Base-by-base conservation (phyloP, 495 filamentous ascomycete species). In the Barbatosphaeria neglecta region DNA sequence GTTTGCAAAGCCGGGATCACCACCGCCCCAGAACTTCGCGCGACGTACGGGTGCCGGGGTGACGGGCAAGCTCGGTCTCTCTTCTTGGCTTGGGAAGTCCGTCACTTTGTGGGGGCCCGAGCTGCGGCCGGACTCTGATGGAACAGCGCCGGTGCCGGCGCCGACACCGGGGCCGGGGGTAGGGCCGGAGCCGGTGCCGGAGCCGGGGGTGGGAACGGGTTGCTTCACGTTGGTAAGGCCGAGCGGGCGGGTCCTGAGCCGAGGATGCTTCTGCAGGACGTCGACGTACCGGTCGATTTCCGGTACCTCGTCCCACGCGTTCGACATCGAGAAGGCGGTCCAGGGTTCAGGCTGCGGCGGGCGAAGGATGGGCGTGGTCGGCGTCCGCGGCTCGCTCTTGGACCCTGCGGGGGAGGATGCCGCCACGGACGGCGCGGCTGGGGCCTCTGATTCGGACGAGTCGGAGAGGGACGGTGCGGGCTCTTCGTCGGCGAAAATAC, bases 231-330 rank as follows among this genome's bases (percentile, higher is more conserved):
- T 52, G 37, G 50, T 52, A n/a, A 59, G 50, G 20, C 58, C 58
- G 22, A 80, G 55, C 37, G 78, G 72, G 60, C 83, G 80, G 43
- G 81, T 74, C 49, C 69, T 75, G 41, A 66, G 75, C 35, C 72
- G 77, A 41, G 78, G 82, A 46, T 77, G 66, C 58, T 80, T 78
- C 51, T 81, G 77, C 22, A 90, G 65, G 37, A 73, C 71, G 44
- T 83, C 79, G 41, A 90, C 83, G 57, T 92, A 94, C 41, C 75
- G 72, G 48, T 87, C 77, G 52, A 95, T 95, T 45, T 84, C 77
- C 2, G 84, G 84, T 22, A 87, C 76, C 27, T 84, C 83, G 53
- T 95, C 89, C 89, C 89, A 95, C 37, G 85, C 87, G 61, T 95
- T 95, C 33, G 72, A 74, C 58, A 77, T 69, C 17, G 59, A 51